A percentile compares a stretch with the other conserved stretches of the same genome.
These are phyloP conservation scores for Turnera subulata DNA, from an alignment of 345 rosid genomes.

Conservation along the genomic window DNA sequence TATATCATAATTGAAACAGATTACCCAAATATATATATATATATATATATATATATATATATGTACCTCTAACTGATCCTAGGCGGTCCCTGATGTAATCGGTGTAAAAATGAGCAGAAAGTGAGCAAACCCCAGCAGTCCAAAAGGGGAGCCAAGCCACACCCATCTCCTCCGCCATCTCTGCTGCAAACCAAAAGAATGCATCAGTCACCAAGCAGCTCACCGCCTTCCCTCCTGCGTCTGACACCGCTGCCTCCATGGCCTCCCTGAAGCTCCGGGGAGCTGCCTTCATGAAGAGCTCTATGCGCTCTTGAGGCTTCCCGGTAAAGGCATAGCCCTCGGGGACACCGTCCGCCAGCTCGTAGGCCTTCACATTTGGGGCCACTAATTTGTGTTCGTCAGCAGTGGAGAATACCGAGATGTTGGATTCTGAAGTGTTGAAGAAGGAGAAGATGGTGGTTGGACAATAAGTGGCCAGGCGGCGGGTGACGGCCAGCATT, in stretches of 20 bases:
- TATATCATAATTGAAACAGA: too few species aligned
- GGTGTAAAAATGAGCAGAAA: constrained; percentile 23
- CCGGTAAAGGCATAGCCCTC: constrained; percentile 23
- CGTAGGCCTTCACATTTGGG: constrained; percentile 17
- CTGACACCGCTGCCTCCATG: constrained; percentile 28
- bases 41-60: too few species aligned
- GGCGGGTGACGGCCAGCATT: constrained; percentile 29
- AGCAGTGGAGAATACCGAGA: constrained; percentile 11
- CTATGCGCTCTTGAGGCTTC: constrained; percentile 32
- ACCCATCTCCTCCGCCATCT: constrained; percentile 21
- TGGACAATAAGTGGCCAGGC: constrained; percentile 30
- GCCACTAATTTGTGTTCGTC: not conserved
- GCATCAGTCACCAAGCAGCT: constrained; percentile 40
- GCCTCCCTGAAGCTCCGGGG: constrained; percentile 24
- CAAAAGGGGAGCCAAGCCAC: constrained; percentile 24
- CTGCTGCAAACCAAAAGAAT: constrained; percentile 21
- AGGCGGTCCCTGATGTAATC: constrained; percentile 20
- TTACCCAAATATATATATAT: too few species aligned
- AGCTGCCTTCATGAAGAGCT: constrained; percentile 36
- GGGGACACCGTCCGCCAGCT: constrained; percentile 32
- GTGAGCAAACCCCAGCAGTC: constrained; percentile 14
- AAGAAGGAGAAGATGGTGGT: constrained; percentile 39
- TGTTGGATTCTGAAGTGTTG: constrained; percentile 12
- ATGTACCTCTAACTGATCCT: too few species aligned
- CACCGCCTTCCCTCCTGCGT: constrained; percentile 27